Conservation (phyloP, 2,329 filamentous ascomycete species). For the Talaromyces sp. region DNA sequence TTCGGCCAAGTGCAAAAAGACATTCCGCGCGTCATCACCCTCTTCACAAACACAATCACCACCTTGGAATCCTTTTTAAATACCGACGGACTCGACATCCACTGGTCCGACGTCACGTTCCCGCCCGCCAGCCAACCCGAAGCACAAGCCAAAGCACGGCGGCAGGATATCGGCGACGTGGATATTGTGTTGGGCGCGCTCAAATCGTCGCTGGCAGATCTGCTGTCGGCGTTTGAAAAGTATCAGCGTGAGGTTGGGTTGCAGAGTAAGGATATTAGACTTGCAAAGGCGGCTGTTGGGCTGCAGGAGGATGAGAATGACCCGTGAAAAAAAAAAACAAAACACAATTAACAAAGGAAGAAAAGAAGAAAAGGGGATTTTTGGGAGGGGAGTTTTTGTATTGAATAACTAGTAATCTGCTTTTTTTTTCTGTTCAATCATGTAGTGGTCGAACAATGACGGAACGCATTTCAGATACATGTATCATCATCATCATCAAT, state of each 20-base stretch:
- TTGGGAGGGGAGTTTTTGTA: not conserved
- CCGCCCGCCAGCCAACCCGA: conserved; percentile 29
- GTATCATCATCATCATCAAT: not conserved
- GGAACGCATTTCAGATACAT: not conserved
- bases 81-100: conserved; percentile 45
- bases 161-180: conserved; percentile 55
- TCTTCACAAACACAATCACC: conserved; percentile 63
- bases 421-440: not conserved
- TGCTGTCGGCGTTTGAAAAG: conserved; percentile 67
- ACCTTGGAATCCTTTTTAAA: conserved; percentile 63
- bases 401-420: not conserved
- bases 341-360: not conserved
- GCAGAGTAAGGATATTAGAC: conserved; percentile 62
- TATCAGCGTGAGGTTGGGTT: conserved; percentile 69
- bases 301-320: conserved; percentile 1
- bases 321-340: not conserved
- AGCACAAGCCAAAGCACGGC: conserved; percentile 31
- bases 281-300: conserved; percentile 8
- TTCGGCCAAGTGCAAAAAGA: conserved; percentile 84
- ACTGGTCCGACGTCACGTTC: conserved; percentile 74
- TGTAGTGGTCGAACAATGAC: not conserved
- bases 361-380: not conserved
- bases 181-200: conserved; percentile 63
- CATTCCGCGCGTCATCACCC: conserved; percentile 67
- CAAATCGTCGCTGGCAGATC: conserved; percentile 57